phyloP scores from a whole-genome alignment of 208 protist species.

The Leishmania major region DNA sequence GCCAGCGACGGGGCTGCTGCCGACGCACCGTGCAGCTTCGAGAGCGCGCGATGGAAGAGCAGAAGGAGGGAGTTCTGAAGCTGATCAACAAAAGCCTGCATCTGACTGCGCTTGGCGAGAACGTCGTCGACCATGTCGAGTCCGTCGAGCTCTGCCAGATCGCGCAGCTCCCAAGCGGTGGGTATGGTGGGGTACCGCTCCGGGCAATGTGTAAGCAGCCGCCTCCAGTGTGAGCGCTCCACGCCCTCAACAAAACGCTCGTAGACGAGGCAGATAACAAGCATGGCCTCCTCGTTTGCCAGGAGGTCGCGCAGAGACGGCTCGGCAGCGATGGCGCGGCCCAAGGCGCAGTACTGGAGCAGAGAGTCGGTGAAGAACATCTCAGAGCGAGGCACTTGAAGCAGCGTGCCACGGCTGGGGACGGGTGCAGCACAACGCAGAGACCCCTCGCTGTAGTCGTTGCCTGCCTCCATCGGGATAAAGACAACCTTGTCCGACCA shows the following conservation, averaged over 20 bases:
- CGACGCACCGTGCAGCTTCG: background rate
- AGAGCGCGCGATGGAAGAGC: conserved; percentile 38
- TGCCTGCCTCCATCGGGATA: conserved; percentile 38
- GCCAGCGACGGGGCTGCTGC: conserved; percentile 8
- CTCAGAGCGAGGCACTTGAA: conserved; percentile 66
- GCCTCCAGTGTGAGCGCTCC: conserved; percentile 63
- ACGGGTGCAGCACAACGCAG: conserved; percentile 61
- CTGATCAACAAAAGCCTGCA: conserved; percentile 53
- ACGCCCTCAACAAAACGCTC: conserved; percentile 64
- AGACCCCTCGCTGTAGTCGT: conserved; percentile 67
- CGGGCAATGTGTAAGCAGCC: conserved; percentile 63
- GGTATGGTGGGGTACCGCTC: conserved; percentile 73
- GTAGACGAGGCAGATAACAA: conserved; percentile 80
- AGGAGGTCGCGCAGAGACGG: conserved; percentile 44
- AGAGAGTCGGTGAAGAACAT: conserved; percentile 78
- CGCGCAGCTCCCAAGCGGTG: conserved; percentile 59
- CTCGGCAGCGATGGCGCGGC: conserved; percentile 41
- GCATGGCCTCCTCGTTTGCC: conserved; percentile 73
- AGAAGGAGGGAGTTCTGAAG: conserved; percentile 38
- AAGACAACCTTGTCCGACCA: conserved; percentile 36
- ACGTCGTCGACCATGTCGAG: conserved; percentile 85
- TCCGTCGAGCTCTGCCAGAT: conserved; percentile 77
- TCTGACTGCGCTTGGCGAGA: conserved; percentile 51
- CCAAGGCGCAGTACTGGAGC: conserved; percentile 53
- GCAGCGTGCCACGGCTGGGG: conserved; percentile 52